phyloP scores from a whole-genome alignment of 1,139 yeast genomes.

The Petasospora fabianii region DNA sequence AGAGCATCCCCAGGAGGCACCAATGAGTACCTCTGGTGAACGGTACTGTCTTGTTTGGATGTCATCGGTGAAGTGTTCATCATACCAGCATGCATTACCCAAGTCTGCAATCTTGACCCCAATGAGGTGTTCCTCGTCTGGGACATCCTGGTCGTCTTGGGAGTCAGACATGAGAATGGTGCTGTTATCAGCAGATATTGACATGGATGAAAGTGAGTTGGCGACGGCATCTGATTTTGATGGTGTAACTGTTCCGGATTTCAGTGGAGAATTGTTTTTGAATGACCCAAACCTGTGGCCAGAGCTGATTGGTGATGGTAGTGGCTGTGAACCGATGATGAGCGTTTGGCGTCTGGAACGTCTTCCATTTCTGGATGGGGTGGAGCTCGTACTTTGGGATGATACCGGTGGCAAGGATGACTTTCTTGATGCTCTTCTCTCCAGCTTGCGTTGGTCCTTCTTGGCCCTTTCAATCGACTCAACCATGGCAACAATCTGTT shows the following conservation, averaged over 20 bases:
- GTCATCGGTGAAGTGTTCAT: slow-evolving; percentile 65
- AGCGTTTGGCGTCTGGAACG: slow-evolving; percentile 69
- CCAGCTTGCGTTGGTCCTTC: slow-evolving; percentile 38
- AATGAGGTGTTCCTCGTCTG: slow-evolving; percentile 29
- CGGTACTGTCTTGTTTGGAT: slow-evolving; percentile 77
- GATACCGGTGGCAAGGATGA: slow-evolving; percentile 13
- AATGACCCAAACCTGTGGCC: slow-evolving; percentile 31
- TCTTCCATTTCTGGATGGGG: slow-evolving; percentile 33
- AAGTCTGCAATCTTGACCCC: slow-evolving; percentile 68
- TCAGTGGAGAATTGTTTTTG: slow-evolving; percentile 15
- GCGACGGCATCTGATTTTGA: slow-evolving; percentile 17
- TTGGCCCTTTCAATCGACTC: slow-evolving; percentile 51
- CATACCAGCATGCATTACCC: slow-evolving; percentile 71
- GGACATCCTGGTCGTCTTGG: slow-evolving; percentile 2
- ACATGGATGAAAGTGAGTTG: slow-evolving; percentile 29
- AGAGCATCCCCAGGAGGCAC: slow-evolving; percentile 70
- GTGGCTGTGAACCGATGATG: slow-evolving; percentile 83
- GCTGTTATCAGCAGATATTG: slow-evolving; percentile 23
- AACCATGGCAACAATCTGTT: slow-evolving; percentile 56
- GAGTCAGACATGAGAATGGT: slow-evolving; percentile 1
- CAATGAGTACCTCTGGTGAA: slow-evolving; percentile 61
- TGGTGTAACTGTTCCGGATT: slow-evolving; percentile 3
- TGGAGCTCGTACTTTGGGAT: slow-evolving; percentile 18
- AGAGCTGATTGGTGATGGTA: slow-evolving; percentile 70
- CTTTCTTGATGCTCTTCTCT: slow-evolving; percentile 31